Evolutionary conservation across 805 yeast genomes (phyloP).

Genomic region (Ogataea dorogensis): DNA sequence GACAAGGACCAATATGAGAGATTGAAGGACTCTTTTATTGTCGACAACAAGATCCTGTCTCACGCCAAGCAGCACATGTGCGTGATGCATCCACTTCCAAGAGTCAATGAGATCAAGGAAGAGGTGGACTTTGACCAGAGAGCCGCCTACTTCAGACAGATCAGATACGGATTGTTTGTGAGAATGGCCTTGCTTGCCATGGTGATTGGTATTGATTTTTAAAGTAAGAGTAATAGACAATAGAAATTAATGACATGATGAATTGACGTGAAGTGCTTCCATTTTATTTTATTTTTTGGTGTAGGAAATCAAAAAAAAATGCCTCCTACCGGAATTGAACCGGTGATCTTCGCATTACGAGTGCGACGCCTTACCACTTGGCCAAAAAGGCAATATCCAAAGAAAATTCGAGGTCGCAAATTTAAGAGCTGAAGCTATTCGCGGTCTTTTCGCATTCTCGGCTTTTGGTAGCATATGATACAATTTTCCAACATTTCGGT

Average conservation of each 20-base stretch:
- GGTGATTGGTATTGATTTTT: slow-evolving; percentile 94
- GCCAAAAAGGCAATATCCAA: slow-evolving; percentile 39
- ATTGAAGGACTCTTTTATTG: slow-evolving; percentile 86
- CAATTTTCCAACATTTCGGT: not conserved
- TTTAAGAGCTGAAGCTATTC: no score
- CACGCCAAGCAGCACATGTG: slow-evolving; percentile 98
- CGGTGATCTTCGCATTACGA: slow-evolving; percentile 46
- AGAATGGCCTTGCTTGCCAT: slow-evolving; percentile 98
- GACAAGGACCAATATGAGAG: slow-evolving; percentile 75
- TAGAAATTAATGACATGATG: slow-evolving; percentile 6
- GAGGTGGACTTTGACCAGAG: slow-evolving; percentile 99
- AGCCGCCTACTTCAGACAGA: slow-evolving; percentile 99
- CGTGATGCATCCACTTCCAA: slow-evolving; percentile 98
- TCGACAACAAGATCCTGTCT: slow-evolving; percentile 86
- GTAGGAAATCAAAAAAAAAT: slow-evolving; percentile 17
- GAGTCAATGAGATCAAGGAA: slow-evolving; percentile 93
- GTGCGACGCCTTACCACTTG: slow-evolving; percentile 49
- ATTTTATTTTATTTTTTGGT: slow-evolving; percentile 3
- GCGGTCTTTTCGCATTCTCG: no score
- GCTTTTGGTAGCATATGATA: slow-evolving; percentile 3
- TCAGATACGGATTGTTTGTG: slow-evolving; percentile 96
- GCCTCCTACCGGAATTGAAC: slow-evolving; percentile 46
- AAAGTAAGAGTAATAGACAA: slow-evolving; percentile 16
- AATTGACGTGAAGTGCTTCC: no score
- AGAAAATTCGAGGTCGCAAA: not conserved